Conservation (phyloP, 495 filamentous ascomycete genomes). For the Penicillium bialowiezense region DNA sequence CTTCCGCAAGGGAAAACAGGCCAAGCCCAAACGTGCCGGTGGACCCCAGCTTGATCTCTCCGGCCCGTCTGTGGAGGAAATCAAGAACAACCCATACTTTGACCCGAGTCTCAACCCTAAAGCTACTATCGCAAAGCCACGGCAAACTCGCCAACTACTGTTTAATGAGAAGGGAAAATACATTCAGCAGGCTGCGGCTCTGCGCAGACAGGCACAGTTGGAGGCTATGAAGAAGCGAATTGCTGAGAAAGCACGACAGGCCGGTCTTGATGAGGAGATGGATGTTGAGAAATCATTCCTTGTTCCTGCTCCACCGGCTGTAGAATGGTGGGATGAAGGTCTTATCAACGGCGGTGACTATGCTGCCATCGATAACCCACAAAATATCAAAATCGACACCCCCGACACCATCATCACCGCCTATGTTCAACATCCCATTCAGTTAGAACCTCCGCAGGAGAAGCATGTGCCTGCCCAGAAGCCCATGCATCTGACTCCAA, state of each 20-base stretch:
- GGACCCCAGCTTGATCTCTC: constrained; percentile 67
- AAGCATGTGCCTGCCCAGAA: constrained; percentile 74
- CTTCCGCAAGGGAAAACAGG: constrained; percentile 55
- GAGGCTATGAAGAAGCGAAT: constrained; percentile 94
- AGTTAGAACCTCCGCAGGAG: constrained; percentile 86
- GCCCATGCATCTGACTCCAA: constrained; percentile 87
- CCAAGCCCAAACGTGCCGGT: constrained; percentile 58
- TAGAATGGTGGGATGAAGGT: constrained; percentile 98
- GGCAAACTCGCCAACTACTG: constrained; percentile 69
- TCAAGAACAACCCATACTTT: constrained; percentile 79
- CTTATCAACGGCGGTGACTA: constrained; percentile 74
- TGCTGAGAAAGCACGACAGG: constrained; percentile 77
- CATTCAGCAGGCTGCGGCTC: constrained; percentile 84
- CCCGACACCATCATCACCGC: constrained; percentile 80
- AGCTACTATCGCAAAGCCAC: constrained; percentile 57
- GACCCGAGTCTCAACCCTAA: constrained; percentile 69
- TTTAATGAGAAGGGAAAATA: constrained; percentile 99
- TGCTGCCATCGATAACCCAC: constrained; percentile 57
- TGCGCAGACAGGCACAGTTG: constrained; percentile 80
- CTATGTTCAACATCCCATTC: constrained; percentile 92
- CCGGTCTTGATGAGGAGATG: constrained; percentile 85
- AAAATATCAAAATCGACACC: constrained; percentile 70
- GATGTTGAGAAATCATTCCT: constrained; percentile 86
- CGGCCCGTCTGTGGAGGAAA: constrained; percentile 65
- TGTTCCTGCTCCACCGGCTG: constrained; percentile 75